phyloP scores from a whole-genome alignment of 129 eudicot species.

The Helianthus annuus region HanXRQr2.0-SUNRISE NC_035435.2:159354108-159354607 shows the following conservation, averaged over 20 bases:
- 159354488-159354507: too few species aligned
- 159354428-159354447: neutral
- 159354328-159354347: constrained; percentile 18
- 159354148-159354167: constrained; percentile 37
- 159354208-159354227: constrained; percentile 36
- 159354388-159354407: neutral
- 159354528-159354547: too few species aligned
- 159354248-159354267: constrained; percentile 29
- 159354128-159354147: constrained; percentile 25
- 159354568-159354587: too few species aligned
- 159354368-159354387: constrained; percentile 22
- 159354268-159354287: constrained; percentile 24
- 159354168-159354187: constrained; percentile 42
- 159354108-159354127: constrained; percentile 5
- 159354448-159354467: constrained; percentile 2
- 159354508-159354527: too few species aligned
- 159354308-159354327: constrained; percentile 32
- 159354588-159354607: too few species aligned
- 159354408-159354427: neutral
- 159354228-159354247: constrained; percentile 32
- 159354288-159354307: constrained; percentile 12
- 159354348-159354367: constrained; percentile 10
- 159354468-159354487: neutral
- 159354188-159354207: constrained; percentile 29
- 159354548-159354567: too few species aligned